These are phyloP conservation scores for Xerocomellus intermedius DNA, from an alignment of 768 basidiomycete genomes.

Conservation along the genomic window DNA sequence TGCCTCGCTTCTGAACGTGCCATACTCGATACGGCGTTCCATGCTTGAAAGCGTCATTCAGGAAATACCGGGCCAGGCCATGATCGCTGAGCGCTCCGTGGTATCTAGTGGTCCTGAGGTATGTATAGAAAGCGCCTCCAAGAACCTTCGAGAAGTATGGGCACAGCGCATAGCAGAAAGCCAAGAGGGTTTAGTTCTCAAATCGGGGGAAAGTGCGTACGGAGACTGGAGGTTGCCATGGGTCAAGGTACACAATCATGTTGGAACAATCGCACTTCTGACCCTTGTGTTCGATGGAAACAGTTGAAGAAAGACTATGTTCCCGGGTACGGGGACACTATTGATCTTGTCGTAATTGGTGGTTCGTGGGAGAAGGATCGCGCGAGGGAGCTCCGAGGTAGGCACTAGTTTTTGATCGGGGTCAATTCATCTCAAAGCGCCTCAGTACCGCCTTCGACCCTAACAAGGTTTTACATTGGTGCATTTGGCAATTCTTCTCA, in stretches of 20 bases:
- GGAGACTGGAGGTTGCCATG: constrained; percentile 65
- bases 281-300: neutral
- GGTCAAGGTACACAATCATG: constrained; percentile 58
- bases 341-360: constrained; percentile 77
- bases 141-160: constrained; percentile 45
- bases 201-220: constrained; percentile 67
- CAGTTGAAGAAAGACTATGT: constrained; percentile 87
- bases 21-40: constrained; percentile 60
- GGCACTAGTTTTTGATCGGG: constrained; percentile 1
- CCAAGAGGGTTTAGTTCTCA: constrained; percentile 76
- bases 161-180: constrained; percentile 48
- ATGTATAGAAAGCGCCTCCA: constrained; percentile 11
- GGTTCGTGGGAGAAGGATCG: constrained; percentile 80
- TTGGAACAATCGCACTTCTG: constrained; percentile 13
- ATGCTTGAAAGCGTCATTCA: constrained; percentile 58
- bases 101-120: constrained; percentile 33
- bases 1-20: constrained; percentile 48
- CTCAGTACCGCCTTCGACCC: constrained; percentile 65
- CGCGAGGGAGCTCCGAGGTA: constrained; percentile 74
- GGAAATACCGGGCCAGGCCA: constrained; percentile 55
- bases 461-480: constrained; percentile 82
- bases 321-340: constrained; percentile 73
- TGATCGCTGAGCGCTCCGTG: constrained; percentile 55
- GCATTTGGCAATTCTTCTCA: constrained; percentile 51
- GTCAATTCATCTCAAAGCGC: neutral